phyloP scores from a whole-genome alignment of 2,329 filamentous ascomycete species.

The Xylaria sp. region DNA sequence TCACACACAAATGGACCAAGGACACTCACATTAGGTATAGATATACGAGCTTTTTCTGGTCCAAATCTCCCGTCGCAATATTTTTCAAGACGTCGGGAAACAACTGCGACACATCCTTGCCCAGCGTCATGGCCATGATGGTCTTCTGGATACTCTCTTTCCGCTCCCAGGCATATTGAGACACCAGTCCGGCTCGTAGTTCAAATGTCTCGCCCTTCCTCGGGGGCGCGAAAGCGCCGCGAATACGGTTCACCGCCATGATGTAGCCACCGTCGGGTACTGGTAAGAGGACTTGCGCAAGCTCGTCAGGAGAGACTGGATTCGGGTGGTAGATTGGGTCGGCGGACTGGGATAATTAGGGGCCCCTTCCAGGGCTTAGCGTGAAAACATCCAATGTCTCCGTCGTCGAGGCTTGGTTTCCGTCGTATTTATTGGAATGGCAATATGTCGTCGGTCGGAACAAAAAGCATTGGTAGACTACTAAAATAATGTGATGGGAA shows the following conservation, averaged over 20 bases:
- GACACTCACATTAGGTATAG: slow-evolving; percentile 86
- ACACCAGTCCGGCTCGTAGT: slow-evolving; percentile 91
- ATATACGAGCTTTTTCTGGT: slow-evolving; percentile 99
- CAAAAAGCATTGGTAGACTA: not conserved
- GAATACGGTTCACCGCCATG: slow-evolving; percentile 97
- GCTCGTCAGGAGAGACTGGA: slow-evolving; percentile 2
- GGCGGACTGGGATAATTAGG: slow-evolving; percentile 26
- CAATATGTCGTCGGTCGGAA: not conserved
- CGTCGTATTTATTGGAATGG: not conserved
- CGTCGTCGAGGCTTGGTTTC: not conserved
- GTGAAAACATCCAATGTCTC: slow-evolving; percentile 29
- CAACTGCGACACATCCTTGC: slow-evolving; percentile 95
- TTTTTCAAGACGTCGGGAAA: slow-evolving; percentile 99
- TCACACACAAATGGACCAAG: not conserved
- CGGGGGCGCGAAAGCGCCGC: slow-evolving; percentile 89
- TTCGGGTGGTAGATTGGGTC: slow-evolving; percentile 13
- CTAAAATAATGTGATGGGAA: slow-evolving; percentile 4
- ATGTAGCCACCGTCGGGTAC: slow-evolving; percentile 37
- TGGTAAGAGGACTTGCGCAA: not conserved
- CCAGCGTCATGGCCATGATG: slow-evolving; percentile 99
- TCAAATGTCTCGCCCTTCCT: slow-evolving; percentile 98
- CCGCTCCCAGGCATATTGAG: slow-evolving; percentile 98
- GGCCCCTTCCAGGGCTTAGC: slow-evolving; percentile 39
- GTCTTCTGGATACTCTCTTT: slow-evolving; percentile 99
- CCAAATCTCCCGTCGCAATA: slow-evolving; percentile 90